Conservation (phyloP, 805 yeast species). For the Starmerella asiatica region DNA sequence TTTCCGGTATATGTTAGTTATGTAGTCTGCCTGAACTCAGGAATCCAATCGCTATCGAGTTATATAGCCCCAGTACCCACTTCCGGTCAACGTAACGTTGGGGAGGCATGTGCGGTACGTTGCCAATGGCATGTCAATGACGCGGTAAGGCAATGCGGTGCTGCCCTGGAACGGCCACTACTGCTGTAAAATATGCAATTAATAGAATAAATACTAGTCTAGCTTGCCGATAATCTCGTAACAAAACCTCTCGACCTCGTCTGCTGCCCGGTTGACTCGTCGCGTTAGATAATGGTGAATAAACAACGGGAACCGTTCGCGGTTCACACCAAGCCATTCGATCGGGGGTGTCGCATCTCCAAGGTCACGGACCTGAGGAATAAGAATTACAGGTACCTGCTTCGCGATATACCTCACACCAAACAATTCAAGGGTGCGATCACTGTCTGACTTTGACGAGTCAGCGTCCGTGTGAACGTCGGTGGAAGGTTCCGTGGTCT, state of each 20-base stretch:
- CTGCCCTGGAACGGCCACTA: no score
- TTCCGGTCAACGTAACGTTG: no score
- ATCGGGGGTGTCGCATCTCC: conserved; percentile 97
- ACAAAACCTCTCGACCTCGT: conserved; percentile 39
- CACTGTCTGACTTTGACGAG: no score
- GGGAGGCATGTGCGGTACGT: no score
- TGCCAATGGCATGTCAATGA: no score
- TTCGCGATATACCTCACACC: conserved; percentile 40
- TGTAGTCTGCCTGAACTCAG: no score
- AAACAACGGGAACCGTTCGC: conserved; percentile 70
- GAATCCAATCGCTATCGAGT: no score
- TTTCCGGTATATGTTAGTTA: no score
- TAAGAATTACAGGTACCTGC: conserved; percentile 67
- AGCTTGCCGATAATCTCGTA: conserved; percentile 12
- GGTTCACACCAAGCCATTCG: conserved; percentile 94
- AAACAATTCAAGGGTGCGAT: neutral
- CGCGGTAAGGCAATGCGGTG: no score
- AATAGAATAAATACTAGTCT: conserved; percentile 6
- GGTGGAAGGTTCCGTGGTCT: no score
- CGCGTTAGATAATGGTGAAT: conserved; percentile 72
- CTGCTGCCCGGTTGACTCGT: conserved; percentile 58
- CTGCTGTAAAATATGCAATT: conserved; percentile 4
- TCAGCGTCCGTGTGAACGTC: no score
- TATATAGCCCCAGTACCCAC: no score
- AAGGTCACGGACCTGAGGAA: conserved; percentile 78